These are phyloP conservation scores for Aristolochia contorta DNA, from an alignment of 164 flowering plant species.

Conservation along the genomic window DNA sequence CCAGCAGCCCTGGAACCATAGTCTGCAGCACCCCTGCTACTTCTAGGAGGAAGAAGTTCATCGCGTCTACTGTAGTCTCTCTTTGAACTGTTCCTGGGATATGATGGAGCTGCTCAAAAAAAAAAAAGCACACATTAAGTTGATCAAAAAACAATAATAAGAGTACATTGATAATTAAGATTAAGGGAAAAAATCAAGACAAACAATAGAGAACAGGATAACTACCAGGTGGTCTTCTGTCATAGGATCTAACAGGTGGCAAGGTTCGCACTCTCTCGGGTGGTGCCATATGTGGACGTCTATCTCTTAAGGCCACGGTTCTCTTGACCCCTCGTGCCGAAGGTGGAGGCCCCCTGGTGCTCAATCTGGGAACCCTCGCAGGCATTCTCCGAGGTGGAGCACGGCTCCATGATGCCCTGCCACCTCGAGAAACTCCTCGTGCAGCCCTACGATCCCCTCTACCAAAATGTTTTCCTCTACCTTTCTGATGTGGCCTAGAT, in stretches of 20 bases:
- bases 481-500: conserved; percentile 83
- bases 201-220: background rate
- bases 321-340: conserved; percentile 40
- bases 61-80: conserved; percentile 71
- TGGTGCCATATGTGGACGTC: conserved; percentile 46
- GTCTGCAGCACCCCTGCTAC: conserved; percentile 60
- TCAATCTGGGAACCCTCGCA: conserved; percentile 32
- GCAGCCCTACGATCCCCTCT: conserved; percentile 43
- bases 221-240: conserved; percentile 68
- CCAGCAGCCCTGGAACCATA: conserved; percentile 50
- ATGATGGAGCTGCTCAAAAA: conserved; percentile 46
- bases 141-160: background rate
- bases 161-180: background rate
- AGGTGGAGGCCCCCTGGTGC: conserved; percentile 34
- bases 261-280: conserved; percentile 62
- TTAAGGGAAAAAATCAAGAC: background rate
- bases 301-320: conserved; percentile 44
- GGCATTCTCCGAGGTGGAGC: conserved; percentile 33
- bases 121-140: background rate
- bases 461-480: conserved; percentile 50
- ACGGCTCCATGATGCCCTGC: conserved; percentile 54
- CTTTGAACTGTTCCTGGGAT: conserved; percentile 68
- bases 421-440: conserved; percentile 27
- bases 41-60: conserved; percentile 46
- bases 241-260: conserved; percentile 64